Evolutionary conservation across 805 yeast species (phyloP), one percentile per base, ranked within the genome.

Genomic region (Candida sonorensis): DNA sequence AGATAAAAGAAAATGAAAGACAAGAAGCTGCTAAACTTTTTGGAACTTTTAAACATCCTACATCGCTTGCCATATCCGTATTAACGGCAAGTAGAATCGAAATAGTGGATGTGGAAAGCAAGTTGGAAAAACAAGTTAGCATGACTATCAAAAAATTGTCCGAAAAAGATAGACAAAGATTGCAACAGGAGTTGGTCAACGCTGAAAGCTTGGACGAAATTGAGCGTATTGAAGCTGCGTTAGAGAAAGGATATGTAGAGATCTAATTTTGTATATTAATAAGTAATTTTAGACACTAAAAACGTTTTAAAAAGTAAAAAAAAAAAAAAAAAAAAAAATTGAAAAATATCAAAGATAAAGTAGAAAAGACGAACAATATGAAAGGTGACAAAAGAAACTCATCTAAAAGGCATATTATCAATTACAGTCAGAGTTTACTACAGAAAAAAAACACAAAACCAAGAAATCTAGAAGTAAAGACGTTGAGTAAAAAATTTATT

Each of bases 191-290:
- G 40, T 61, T 88, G 35, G 64, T 67, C 32, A 61, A 58, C 20
- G 94, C 96, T 1, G 67, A 75, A 4, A 75, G 77, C 31, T 51
- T 88, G 36, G 82, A 71, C 5, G 96, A 88, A 41, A 82, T 87
- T 6, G 82, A 78, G 36, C 60, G 73, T 31, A 70, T 87, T 16
- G 94, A 85, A 51, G 61, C 57, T 17, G 62, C 72, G 14, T 57
- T 81, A 27, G 55, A 57, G 34, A 58, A 51, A 21, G 76, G 53
- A 15, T 43, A 45, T 24, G 66, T 37, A 29, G 35, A 37, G 15
- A 16, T n/a, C 17, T 29, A n/a, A 22, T 21, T 4, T n/a, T n/a
- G n/a, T n/a, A n/a, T n/a, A n/a, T n/a, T n/a, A n/a, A n/a, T n/a
- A n/a, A n/a, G n/a, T n/a, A n/a, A n/a, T n/a, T n/a, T n/a, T n/a